phyloP scores from a whole-genome alignment of 2,329 filamentous ascomycete genomes.

The Hyphodiscus sp. region DNA sequence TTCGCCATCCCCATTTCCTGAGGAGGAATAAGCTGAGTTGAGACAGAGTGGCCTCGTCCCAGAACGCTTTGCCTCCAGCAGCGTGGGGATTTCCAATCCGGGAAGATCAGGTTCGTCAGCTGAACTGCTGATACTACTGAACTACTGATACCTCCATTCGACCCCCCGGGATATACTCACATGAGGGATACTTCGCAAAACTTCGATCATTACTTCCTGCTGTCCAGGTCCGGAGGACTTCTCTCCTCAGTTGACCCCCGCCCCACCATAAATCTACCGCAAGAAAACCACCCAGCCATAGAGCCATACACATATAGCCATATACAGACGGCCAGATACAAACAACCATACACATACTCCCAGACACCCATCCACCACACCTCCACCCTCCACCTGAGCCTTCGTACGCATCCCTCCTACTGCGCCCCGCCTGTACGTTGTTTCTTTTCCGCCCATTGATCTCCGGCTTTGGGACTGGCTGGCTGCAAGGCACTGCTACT shows the following conservation, averaged over 20 bases:
- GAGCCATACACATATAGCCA: no score
- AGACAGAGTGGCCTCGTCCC: slow-evolving; percentile 12
- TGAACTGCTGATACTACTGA: neutral
- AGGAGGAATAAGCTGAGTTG: slow-evolving; percentile 17
- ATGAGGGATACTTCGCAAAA: neutral
- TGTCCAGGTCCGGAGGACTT: neutral
- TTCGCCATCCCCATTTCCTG: neutral
- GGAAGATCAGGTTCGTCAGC: neutral
- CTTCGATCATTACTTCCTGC: neutral
- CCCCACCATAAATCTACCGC: no score
- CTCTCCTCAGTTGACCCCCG: neutral
- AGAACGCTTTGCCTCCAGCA: slow-evolving; percentile 1
- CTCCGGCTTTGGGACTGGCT: slow-evolving; percentile 11
- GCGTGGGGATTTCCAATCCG: slow-evolving; percentile 2
- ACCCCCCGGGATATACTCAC: neutral
- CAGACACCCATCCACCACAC: no score
- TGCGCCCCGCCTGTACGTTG: neutral
- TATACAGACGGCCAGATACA: no score
- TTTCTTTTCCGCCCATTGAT: neutral
- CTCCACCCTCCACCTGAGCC: neutral
- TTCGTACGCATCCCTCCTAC: neutral
- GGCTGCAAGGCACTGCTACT: slow-evolving; percentile 27
- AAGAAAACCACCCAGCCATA: neutral
- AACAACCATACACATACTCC: no score
- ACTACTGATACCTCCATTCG: neutral